These are phyloP conservation scores for Aaosphaeria pasadenensis DNA, from an alignment of 2,329 filamentous ascomycete species.

Conservation along the genomic window DNA sequence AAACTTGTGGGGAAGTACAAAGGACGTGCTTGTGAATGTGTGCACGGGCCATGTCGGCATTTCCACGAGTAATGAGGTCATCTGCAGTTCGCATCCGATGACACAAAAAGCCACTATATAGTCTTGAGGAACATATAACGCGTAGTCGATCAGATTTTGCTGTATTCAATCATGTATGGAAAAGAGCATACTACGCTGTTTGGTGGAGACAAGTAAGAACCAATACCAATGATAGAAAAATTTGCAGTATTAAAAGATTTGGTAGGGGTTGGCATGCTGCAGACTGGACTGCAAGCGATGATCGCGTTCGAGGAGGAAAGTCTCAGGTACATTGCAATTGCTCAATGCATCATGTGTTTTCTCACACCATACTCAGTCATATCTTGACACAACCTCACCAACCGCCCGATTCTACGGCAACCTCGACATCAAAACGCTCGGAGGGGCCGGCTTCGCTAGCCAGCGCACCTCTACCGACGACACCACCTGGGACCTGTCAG, in stretches of 20 bases:
- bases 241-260: conserved; percentile 1
- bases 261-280: conserved; percentile 56
- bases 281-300: conserved; percentile 69
- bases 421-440: conserved; percentile 71
- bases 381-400: conserved; percentile 38
- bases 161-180: conserved; percentile 12
- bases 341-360: conserved; percentile 3
- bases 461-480: conserved; percentile 64
- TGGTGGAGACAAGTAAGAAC: conserved; percentile 25
- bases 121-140: too few relatives aligned
- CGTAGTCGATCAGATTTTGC: too few relatives aligned
- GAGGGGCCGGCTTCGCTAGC: conserved; percentile 78
- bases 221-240: conserved; percentile 3
- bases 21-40: not conserved
- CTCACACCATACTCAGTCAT: conserved; percentile 41
- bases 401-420: conserved; percentile 61
- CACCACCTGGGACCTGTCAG: conserved; percentile 61
- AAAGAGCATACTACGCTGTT: conserved; percentile 21
- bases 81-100: too few relatives aligned
- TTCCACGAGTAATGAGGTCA: too few relatives aligned
- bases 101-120: too few relatives aligned
- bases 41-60: not conserved
- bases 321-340: conserved; percentile 47
- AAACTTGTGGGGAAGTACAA: too few relatives aligned
- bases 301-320: conserved; percentile 72